Evolutionary conservation across 164 flowering plant species (phyloP).

Genomic region (Magnolia sinica): DNA sequence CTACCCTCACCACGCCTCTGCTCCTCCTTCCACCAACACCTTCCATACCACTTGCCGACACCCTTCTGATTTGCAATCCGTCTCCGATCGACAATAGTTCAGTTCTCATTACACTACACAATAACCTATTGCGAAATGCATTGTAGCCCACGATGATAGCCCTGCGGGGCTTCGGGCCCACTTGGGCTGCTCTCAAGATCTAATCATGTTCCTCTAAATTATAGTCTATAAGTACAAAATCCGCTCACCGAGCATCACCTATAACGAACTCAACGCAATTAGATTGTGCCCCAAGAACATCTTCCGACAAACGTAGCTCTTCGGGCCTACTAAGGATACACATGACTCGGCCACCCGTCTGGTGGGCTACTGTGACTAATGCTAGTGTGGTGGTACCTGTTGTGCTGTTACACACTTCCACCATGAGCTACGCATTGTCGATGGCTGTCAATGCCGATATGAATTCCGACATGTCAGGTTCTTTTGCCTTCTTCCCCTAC

Average conservation of each 20-base stretch:
- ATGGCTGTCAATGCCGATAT: constrained; percentile 83
- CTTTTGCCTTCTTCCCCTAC: constrained; percentile 59
- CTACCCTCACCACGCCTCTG: constrained; percentile 68
- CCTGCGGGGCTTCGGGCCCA: constrained; percentile 19
- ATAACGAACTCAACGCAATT: constrained; percentile 47
- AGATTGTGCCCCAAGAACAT: constrained; percentile 33
- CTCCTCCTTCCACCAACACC: constrained; percentile 34
- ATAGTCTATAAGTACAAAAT: constrained; percentile 71
- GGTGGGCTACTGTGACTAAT: constrained; percentile 63
- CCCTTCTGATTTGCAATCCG: constrained; percentile 56
- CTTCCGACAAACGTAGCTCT: constrained; percentile 32
- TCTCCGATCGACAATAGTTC: constrained; percentile 75
- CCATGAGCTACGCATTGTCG: constrained; percentile 61
- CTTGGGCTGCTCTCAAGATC: constrained; percentile 34
- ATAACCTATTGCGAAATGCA: constrained; percentile 44
- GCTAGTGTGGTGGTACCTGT: constrained; percentile 50
- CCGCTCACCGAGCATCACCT: constrained; percentile 58
- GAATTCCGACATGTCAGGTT: constrained; percentile 69
- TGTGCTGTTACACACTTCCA: constrained; percentile 42
- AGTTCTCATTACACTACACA: constrained; percentile 41
- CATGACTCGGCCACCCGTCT: constrained; percentile 69
- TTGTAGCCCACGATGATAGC: constrained; percentile 56
- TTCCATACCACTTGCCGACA: constrained; percentile 14
- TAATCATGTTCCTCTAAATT: constrained; percentile 48
- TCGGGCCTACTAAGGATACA: constrained; percentile 42